A percentile compares a stretch with the other conserved stretches of the same genome.
Conservation (phyloP, 2,329 filamentous ascomycete species). For the Fusarium citri region DNA sequence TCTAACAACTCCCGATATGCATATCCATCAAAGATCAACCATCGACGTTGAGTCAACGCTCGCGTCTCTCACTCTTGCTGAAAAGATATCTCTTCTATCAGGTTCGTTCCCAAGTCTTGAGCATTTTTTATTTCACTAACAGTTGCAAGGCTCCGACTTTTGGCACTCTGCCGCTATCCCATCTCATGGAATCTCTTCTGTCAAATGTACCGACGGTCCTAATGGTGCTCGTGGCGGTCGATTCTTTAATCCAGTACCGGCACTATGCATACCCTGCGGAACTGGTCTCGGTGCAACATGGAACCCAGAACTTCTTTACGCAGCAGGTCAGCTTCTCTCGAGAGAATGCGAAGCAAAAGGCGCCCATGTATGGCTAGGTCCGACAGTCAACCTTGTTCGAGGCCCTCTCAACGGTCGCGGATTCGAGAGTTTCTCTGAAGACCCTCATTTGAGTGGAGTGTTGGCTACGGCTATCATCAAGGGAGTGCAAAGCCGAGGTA, state of each 20-base stretch:
- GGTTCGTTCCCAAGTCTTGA: neutral
- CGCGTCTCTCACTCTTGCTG: constrained; percentile 16
- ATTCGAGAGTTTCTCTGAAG: constrained; percentile 73
- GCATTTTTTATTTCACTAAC: neutral
- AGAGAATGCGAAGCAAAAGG: constrained; percentile 57
- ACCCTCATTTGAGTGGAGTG: constrained; percentile 48
- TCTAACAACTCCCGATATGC: neutral
- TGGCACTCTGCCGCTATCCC: constrained; percentile 16
- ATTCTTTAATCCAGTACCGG: constrained; percentile 30
- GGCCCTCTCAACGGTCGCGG: constrained; percentile 71
- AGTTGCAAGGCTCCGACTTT: constrained; percentile 1
- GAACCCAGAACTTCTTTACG: constrained; percentile 47
- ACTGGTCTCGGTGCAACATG: constrained; percentile 52
- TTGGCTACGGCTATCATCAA: constrained; percentile 47
- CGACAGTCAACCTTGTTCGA: constrained; percentile 71
- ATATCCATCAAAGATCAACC: constrained; percentile 12
- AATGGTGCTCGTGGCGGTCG: constrained; percentile 30
- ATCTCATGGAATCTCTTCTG: neutral
- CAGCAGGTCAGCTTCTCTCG: constrained; percentile 21
- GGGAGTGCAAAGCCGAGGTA: constrained; percentile 49
- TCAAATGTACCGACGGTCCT: constrained; percentile 32
- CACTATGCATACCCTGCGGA: constrained; percentile 36
- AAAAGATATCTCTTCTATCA: constrained; percentile 25
- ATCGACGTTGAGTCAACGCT: constrained; percentile 22
- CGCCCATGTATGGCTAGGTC: constrained; percentile 68